These are phyloP conservation scores for Globisporangium lucens DNA, from an alignment of 352 stramenopile genomes.

Conservation along the genomic window DNA sequence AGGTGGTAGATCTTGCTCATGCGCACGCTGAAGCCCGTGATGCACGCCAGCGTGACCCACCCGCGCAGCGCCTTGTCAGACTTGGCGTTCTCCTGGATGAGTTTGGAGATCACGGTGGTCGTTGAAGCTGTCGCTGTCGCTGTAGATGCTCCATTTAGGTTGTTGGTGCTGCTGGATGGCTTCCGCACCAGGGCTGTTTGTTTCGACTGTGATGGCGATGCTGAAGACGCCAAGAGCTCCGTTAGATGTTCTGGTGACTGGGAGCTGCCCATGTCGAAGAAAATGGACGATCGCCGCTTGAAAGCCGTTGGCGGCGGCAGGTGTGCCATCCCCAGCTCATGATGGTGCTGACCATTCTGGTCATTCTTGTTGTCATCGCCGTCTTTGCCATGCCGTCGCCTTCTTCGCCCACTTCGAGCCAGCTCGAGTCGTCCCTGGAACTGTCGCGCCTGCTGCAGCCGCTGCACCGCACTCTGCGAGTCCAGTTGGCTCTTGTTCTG, in stretches of 20 bases:
- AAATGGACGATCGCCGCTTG: conserved; percentile 34
- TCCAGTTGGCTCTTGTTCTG: conserved; percentile 30
- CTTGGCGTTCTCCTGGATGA: conserved; percentile 2
- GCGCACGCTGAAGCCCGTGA: conserved; percentile 39
- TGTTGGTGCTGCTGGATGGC: not conserved
- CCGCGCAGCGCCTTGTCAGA: conserved; percentile 19
- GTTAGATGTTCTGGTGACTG: not conserved
- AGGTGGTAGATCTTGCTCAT: conserved; percentile 30
- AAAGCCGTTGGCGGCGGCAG: conserved; percentile 10
- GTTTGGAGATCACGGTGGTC: not conserved
- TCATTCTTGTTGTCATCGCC: not conserved
- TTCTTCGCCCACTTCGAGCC: not conserved
- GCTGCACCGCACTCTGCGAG: conserved; percentile 24
- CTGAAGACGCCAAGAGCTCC: not conserved
- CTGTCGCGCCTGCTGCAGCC: conserved; percentile 10
- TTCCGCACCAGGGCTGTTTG: not conserved
- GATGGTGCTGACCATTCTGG: not conserved
- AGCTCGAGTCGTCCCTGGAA: not conserved
- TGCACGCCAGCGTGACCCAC: conserved; percentile 36
- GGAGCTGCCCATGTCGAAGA: conserved; percentile 20
- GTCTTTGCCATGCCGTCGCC: not conserved
- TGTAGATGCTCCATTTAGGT: not conserved
- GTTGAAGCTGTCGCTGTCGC: not conserved
- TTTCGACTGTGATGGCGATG: not conserved
- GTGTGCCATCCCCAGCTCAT: not conserved